Evolutionary conservation across 1,284 basidiomycete genomes (phyloP), one percentile per base, ranked within the genome.

Genomic region (Boletus subluridellus): DNA sequence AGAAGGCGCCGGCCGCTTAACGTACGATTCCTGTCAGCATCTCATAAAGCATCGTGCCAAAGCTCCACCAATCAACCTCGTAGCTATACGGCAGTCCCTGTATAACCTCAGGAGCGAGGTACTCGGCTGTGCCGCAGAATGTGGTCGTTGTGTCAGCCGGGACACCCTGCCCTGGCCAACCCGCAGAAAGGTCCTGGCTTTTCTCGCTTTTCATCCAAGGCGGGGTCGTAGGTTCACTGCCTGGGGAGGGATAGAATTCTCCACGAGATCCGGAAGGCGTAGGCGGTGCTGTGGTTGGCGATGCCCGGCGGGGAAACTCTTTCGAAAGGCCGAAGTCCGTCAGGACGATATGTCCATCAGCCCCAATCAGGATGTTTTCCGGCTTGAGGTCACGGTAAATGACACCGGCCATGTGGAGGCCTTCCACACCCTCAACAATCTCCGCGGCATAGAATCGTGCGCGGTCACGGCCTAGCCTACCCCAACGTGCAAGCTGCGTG

Each of bases 31-130:
- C 93, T 44, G 89, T 91, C 73, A 94, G 77, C 86, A 96, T 95
- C 78, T 98, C 96, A 73, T 92, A 95, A 58, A 98, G 78, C 89
- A 98, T 97, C 60, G 95, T 98, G 21, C 95, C 95, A 68, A 97
- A 91, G 63, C 90, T 92, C 95, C 95, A 98, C 92, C 94, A 96
- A 72, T 98, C 95, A 24, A 96, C 94, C 66, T 95, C 92, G 69
- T 95, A 98, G 62, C 90, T 90, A 74, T 98, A 98, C 21, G 91
- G 84, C 63, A 91, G 76, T 5, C 94, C 92, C 68, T 94, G 90
- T 66, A 98, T 93, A 52, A 98, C 94, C 73, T 96, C 94, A 0
- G 94, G 94, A 17, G 94, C 94, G 17, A 98, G 82, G 69, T 98
- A 98, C 73, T 97, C 95, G 4, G 94, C 90, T 9, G 94, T 97